Percentiles rank a stretch among this genome's conserved stretches.
Conservation (phyloP, 305 asterid genomes). For the Solanum hybrid region DNA sequence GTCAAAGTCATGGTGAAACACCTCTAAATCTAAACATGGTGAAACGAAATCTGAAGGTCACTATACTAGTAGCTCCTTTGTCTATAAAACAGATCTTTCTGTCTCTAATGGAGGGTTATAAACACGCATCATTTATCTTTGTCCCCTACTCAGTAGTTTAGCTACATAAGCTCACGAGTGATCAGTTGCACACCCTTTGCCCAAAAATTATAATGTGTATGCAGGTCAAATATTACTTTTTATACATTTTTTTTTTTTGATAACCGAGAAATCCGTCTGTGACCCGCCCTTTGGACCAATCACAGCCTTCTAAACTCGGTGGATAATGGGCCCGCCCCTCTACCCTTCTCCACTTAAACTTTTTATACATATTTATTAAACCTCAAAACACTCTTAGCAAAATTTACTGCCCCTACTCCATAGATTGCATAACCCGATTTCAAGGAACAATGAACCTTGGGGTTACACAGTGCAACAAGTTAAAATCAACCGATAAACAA, state of each 20-base stretch:
- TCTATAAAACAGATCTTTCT: background rate
- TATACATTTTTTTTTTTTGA: too few relatives aligned
- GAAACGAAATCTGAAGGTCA: background rate
- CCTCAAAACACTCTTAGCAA: background rate
- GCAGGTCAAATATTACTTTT: background rate
- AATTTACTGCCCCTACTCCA: background rate
- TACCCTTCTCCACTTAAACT: too few relatives aligned
- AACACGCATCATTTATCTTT: background rate
- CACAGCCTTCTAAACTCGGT: too few relatives aligned
- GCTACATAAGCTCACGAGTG: background rate
- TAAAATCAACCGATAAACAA: background rate
- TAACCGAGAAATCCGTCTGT: too few relatives aligned
- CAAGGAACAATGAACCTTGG: background rate
- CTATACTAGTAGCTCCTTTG: background rate
- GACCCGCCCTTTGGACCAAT: too few relatives aligned
- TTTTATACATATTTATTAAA: background rate
- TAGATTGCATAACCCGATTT: background rate
- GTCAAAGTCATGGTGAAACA: constrained; percentile 7
- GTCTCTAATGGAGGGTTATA: background rate
- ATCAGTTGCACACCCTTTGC: background rate
- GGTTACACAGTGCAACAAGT: background rate
- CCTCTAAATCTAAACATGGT: constrained; percentile 8
- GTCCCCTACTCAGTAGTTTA: background rate
- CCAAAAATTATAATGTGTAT: background rate
- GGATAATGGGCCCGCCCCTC: too few relatives aligned